Evolutionary conservation across 192 early-diverging fungal species (phyloP).

Genomic region (Mortierella antarctica): DNA sequence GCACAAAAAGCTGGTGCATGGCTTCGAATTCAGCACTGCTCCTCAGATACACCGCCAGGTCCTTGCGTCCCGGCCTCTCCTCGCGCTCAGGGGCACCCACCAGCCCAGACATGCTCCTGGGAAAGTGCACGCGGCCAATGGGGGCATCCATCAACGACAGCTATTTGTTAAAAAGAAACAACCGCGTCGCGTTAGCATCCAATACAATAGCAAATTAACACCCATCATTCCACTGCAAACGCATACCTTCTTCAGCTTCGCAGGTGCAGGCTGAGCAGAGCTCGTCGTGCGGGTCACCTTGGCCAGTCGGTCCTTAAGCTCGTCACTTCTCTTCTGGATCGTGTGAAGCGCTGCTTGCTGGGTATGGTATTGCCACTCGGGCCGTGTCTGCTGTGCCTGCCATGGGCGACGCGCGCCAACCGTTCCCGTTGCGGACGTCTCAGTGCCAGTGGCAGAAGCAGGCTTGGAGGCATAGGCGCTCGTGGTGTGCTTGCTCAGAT

Average conservation of each 20-base stretch:
- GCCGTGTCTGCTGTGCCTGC: slow-evolving; percentile 57
- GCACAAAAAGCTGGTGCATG: slow-evolving; percentile 52
- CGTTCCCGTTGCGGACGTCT: slow-evolving; percentile 1
- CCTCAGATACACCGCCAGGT: slow-evolving; percentile 40
- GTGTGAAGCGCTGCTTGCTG: slow-evolving; percentile 66
- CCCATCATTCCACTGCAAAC: no score
- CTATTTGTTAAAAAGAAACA: slow-evolving; percentile 17
- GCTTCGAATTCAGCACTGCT: slow-evolving; percentile 47
- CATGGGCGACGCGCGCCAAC: slow-evolving; percentile 45
- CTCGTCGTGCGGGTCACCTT: slow-evolving; percentile 29
- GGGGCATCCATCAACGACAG: slow-evolving; percentile 37
- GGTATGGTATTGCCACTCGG: slow-evolving; percentile 66
- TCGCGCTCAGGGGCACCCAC: slow-evolving; percentile 26
- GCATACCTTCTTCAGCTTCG: slow-evolving; percentile 42
- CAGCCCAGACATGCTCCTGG: slow-evolving; percentile 29
- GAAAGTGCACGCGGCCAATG: slow-evolving; percentile 42
- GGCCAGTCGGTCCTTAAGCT: slow-evolving; percentile 55
- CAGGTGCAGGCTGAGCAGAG: slow-evolving; percentile 5
- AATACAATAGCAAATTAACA: slow-evolving; percentile 1
- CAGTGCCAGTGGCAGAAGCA: neutral
- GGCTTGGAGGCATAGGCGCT: slow-evolving; percentile 9
- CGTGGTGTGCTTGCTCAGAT: slow-evolving; percentile 44
- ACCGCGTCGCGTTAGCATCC: neutral
- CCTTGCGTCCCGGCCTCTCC: slow-evolving; percentile 20
- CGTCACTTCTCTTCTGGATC: slow-evolving; percentile 61